Conservation (phyloP, 306 rosid genomes). For the Phaseolus lunatus region DNA sequence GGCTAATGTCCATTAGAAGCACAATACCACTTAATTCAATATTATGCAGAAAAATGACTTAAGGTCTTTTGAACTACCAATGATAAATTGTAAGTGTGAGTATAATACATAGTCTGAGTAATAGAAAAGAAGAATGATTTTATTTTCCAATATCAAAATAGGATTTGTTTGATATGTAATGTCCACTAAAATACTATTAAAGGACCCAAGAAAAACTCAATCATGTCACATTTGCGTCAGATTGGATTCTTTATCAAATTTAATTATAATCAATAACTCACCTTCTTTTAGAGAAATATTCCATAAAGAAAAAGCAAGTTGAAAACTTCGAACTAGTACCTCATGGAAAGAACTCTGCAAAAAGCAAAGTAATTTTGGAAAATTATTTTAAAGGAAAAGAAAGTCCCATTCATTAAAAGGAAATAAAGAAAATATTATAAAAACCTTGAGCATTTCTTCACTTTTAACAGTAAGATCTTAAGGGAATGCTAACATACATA, state of each 20-base stretch:
- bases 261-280: conserved; percentile 48
- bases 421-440: neutral
- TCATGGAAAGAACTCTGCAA: conserved; percentile 83
- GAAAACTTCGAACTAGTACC: conserved; percentile 83
- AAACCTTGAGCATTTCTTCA: conserved; percentile 31
- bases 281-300: conserved; percentile 78
- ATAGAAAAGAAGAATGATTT: conserved; percentile 23
- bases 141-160: too few species aligned
- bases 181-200: neutral
- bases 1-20: neutral
- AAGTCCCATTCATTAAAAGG: conserved; percentile 20
- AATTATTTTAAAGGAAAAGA: conserved; percentile 19
- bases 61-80: conserved; percentile 20
- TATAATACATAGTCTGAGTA: neutral
- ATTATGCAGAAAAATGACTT: neutral
- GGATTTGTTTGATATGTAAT: neutral
- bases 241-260: conserved; percentile 20
- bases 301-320: conserved; percentile 86
- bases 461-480: conserved; percentile 1
- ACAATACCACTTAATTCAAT: neutral
- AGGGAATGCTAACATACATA: conserved; percentile 11
- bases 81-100: conserved; percentile 2
- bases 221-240: conserved; percentile 10
- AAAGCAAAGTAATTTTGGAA: conserved; percentile 29
- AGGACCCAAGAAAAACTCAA: conserved; percentile 30